These are phyloP conservation scores for Annulohypoxylon nitens DNA, from an alignment of 495 filamentous ascomycete genomes.

Conservation along the genomic window DNA sequence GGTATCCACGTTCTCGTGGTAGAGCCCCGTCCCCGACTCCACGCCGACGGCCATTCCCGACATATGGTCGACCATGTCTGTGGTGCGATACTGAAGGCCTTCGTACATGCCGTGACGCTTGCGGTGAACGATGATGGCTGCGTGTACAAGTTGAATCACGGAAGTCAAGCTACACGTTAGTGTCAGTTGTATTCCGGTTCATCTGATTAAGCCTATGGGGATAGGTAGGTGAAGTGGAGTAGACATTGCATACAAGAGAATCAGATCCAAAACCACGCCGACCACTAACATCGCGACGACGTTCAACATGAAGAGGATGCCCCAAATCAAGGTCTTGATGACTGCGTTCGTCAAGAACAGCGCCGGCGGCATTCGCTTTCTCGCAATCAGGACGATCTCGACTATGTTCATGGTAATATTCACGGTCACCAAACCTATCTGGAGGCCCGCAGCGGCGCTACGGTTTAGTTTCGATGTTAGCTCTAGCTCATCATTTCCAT, in stretches of 20 bases:
- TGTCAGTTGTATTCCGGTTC: constrained; percentile 5
- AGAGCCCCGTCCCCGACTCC: background rate
- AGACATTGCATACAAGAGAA: constrained; percentile 37
- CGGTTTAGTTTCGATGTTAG: constrained; percentile 25
- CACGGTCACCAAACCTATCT: constrained; percentile 34
- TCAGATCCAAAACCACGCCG: constrained; percentile 26
- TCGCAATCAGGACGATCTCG: constrained; percentile 45
- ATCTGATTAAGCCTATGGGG: too few species aligned
- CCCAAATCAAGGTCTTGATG: constrained; percentile 44
- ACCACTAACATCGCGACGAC: constrained; percentile 19
- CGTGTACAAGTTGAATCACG: constrained; percentile 41
- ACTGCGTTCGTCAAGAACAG: constrained; percentile 40
- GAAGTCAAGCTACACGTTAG: constrained; percentile 29
- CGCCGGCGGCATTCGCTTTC: constrained; percentile 34
- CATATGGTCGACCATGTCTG: constrained; percentile 21
- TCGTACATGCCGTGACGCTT: constrained; percentile 37
- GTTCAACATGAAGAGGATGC: constrained; percentile 35
- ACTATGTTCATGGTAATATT: constrained; percentile 43
- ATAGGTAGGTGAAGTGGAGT: background rate
- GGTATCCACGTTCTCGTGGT: constrained; percentile 23
- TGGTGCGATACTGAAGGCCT: constrained; percentile 30
- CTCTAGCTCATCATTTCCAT: background rate
- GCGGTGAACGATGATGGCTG: constrained; percentile 42
- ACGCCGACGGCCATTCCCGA: constrained; percentile 15
- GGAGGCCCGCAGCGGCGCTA: constrained; percentile 34